phyloP scores from a whole-genome alignment of 805 yeast species.

The Metschnikowia drakensbergensis region DNA sequence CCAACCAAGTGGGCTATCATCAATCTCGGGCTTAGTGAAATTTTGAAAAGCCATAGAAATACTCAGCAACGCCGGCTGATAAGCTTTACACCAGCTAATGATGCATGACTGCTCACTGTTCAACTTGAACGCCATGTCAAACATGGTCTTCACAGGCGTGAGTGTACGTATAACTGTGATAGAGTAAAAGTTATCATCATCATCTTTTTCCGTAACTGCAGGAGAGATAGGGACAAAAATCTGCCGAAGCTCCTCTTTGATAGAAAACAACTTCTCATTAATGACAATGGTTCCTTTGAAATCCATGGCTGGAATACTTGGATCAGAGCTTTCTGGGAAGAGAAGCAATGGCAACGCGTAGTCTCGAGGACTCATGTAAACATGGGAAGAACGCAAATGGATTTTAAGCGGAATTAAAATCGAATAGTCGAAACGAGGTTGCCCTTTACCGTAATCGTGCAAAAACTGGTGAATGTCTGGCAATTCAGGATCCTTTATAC shows the following conservation, averaged over 20 bases:
- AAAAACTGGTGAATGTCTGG: constrained; percentile 36
- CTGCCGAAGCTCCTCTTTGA: constrained; percentile 42
- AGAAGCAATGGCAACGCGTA: constrained; percentile 46
- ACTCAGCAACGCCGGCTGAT: constrained; percentile 57
- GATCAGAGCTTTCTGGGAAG: constrained; percentile 37
- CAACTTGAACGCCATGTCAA: constrained; percentile 46
- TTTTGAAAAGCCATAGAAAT: constrained; percentile 41
- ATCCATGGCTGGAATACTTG: constrained; percentile 24
- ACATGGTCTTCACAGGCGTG: constrained; percentile 55
- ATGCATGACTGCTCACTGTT: constrained; percentile 46
- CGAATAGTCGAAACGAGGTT: constrained; percentile 54
- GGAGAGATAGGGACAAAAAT: constrained; percentile 60
- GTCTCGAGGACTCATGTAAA: constrained; percentile 26
- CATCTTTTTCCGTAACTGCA: constrained; percentile 24
- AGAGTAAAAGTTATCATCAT: constrained; percentile 50
- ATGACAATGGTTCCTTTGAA: constrained; percentile 48
- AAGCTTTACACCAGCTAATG: constrained; percentile 61
- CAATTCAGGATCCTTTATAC: constrained; percentile 25
- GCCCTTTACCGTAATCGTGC: constrained; percentile 40
- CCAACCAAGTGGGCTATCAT: constrained; percentile 45
- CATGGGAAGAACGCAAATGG: constrained; percentile 25
- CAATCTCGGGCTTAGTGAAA: constrained; percentile 43
- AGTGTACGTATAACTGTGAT: constrained; percentile 57
- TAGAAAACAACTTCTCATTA: constrained; percentile 50
- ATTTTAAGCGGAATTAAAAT: constrained; percentile 50